These are phyloP conservation scores for Bipolaris zeicola DNA, from an alignment of 2,329 filamentous ascomycete genomes.

Conservation along the genomic window DNA sequence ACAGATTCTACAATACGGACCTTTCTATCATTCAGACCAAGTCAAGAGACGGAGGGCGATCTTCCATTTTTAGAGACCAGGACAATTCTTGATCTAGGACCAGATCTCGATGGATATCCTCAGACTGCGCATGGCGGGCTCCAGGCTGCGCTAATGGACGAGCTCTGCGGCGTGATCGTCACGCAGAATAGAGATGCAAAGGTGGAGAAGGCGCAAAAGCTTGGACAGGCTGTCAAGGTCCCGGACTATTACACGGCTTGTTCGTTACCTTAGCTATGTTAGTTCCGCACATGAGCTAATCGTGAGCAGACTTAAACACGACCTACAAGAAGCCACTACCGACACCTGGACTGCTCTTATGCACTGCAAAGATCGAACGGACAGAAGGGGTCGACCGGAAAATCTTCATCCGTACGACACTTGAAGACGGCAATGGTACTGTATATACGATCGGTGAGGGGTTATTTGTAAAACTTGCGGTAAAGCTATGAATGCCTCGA, in stretches of 20 bases:
- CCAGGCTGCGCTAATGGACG: slow-evolving; percentile 63
- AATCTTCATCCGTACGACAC: slow-evolving; percentile 54
- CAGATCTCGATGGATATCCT: slow-evolving; percentile 60
- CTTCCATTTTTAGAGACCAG: slow-evolving; percentile 44
- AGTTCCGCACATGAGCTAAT: slow-evolving; percentile 16
- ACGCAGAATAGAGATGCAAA: slow-evolving; percentile 49
- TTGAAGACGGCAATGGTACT: slow-evolving; percentile 57
- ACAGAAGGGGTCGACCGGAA: slow-evolving; percentile 62
- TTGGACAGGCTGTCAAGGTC: slow-evolving; percentile 6
- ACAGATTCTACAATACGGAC: slow-evolving; percentile 55
- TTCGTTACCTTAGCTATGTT: slow-evolving; percentile 21
- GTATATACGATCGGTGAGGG: slow-evolving; percentile 60
- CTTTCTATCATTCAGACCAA: slow-evolving; percentile 33
- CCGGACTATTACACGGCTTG: slow-evolving; percentile 43
- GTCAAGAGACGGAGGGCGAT: slow-evolving; percentile 21
- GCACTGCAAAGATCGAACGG: slow-evolving; percentile 53
- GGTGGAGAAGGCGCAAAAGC: slow-evolving; percentile 11
- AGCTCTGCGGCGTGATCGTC: slow-evolving; percentile 60
- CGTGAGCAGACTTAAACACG: slow-evolving; percentile 57
- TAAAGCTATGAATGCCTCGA: slow-evolving; percentile 26
- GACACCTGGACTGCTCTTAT: slow-evolving; percentile 57
- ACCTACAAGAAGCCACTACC: slow-evolving; percentile 60
- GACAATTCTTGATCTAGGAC: slow-evolving; percentile 54
- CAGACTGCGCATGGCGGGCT: slow-evolving; percentile 64
- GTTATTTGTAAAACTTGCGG: slow-evolving; percentile 54